Evolutionary conservation across 192 early-diverging fungal species (phyloP).

Genomic region (Chytriomyces sp.): DNA sequence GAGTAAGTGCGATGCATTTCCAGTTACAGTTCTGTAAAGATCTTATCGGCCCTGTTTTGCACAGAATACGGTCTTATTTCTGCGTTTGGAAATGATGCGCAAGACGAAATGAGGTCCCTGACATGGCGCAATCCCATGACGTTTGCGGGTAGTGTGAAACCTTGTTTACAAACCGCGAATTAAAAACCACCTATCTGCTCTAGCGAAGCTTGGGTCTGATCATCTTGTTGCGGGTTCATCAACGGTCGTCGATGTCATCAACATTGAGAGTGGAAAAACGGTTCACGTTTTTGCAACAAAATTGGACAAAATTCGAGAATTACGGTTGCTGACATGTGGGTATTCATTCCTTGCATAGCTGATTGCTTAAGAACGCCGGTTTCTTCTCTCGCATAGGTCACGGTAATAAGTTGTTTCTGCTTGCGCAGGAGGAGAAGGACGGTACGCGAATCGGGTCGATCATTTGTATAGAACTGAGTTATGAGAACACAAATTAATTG

Average conservation of each 20-base stretch:
- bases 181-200: neutral
- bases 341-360: neutral
- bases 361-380: too few species aligned
- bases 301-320: constrained; percentile 51
- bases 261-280: constrained; percentile 54
- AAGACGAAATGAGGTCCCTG: constrained; percentile 36
- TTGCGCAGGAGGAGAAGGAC: constrained; percentile 61
- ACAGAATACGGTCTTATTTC: constrained; percentile 26
- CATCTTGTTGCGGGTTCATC: constrained; percentile 56
- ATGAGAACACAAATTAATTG: neutral
- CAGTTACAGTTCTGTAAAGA: neutral
- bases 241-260: constrained; percentile 58
- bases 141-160: constrained; percentile 44
- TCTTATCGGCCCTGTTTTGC: neutral
- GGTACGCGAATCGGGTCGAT: constrained; percentile 42
- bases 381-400: constrained; percentile 10
- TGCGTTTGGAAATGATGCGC: constrained; percentile 5
- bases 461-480: constrained; percentile 47
- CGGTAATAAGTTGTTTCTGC: constrained; percentile 47
- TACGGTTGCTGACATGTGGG: constrained; percentile 43
- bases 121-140: constrained; percentile 59
- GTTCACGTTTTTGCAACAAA: constrained; percentile 65
- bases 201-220: constrained; percentile 53
- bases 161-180: constrained; percentile 11
- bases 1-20: constrained; percentile 36